Conservation (phyloP, 2,329 filamentous ascomycete genomes). For the Calonectria montana region DNA sequence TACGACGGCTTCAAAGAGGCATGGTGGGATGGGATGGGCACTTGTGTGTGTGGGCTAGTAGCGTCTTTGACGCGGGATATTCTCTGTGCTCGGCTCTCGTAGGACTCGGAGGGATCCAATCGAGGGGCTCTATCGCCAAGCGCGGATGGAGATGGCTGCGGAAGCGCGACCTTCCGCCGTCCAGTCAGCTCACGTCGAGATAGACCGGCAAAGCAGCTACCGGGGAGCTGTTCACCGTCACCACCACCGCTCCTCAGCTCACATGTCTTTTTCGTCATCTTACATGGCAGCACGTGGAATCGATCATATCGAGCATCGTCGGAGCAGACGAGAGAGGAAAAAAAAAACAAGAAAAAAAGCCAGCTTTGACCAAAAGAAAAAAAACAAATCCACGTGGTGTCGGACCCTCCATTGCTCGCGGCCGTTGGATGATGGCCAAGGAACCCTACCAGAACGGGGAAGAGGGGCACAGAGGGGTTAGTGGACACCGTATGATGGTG, state of each 20-base stretch:
- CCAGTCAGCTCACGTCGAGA: conserved; percentile 1
- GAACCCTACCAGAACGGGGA: conserved; percentile 17
- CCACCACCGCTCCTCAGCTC: background rate
- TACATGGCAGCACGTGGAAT: conserved; percentile 17
- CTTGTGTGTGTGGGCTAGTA: conserved; percentile 8
- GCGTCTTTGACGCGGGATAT: conserved; percentile 38
- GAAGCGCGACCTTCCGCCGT: background rate
- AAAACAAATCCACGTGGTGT: conserved; percentile 42
- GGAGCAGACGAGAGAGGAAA: background rate
- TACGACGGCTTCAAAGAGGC: background rate
- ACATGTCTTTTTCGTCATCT: conserved; percentile 19
- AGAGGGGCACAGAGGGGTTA: conserved; percentile 23
- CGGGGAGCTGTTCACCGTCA: background rate
- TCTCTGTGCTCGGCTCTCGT: conserved; percentile 24
- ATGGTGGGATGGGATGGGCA: background rate
- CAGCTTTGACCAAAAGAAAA: conserved; percentile 30
- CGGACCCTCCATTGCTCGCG: conserved; percentile 29
- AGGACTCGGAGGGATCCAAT: conserved; percentile 31
- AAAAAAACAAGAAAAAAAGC: conserved; percentile 14
- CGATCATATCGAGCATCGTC: background rate
- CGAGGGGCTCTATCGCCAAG: conserved; percentile 37
- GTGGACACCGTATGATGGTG: conserved; percentile 42
- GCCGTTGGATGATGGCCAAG: conserved; percentile 32
- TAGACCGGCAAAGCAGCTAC: background rate
- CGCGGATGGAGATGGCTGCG: conserved; percentile 32